Evolutionary conservation across 768 basidiomycete species (phyloP).

Genomic region (Punctularia strigosozonata): DNA sequence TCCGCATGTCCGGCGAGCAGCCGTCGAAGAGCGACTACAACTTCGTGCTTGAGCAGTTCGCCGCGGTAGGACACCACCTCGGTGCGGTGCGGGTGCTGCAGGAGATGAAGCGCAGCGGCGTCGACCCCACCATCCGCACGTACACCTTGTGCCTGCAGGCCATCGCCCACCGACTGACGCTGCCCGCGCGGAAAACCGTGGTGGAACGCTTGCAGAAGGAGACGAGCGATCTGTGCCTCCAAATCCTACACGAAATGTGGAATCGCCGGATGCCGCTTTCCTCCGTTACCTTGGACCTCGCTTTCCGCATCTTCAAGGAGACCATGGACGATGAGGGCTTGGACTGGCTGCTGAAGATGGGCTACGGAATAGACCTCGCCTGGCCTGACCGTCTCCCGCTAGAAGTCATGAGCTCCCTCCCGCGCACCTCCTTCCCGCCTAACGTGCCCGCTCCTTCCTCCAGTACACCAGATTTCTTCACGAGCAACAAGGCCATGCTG

Average conservation of each 20-base stretch:
- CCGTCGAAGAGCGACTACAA: conserved; percentile 56
- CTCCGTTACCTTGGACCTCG: conserved; percentile 52
- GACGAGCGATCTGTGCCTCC: conserved; percentile 33
- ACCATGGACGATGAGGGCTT: conserved; percentile 45
- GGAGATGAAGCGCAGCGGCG: conserved; percentile 35
- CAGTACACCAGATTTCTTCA: conserved; percentile 1
- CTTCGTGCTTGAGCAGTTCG: conserved; percentile 64
- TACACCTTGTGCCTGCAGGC: conserved; percentile 58
- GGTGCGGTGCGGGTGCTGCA: conserved; percentile 50
- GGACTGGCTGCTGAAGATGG: conserved; percentile 46
- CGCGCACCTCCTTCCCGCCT: too few species aligned
- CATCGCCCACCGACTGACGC: conserved; percentile 51
- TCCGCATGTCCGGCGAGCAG: conserved; percentile 37
- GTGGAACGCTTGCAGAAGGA: conserved; percentile 26
- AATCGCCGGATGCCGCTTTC: conserved; percentile 34
- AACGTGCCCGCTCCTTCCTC: conserved; percentile 11
- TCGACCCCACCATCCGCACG: conserved; percentile 41
- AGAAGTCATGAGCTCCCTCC: conserved; percentile 17
- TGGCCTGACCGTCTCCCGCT: conserved; percentile 61
- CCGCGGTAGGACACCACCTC: conserved; percentile 57
- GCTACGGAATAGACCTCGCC: conserved; percentile 67
- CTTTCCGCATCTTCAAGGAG: conserved; percentile 57
- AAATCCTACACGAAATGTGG: conserved; percentile 50
- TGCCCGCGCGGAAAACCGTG: conserved; percentile 35
- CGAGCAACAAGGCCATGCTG: conserved; percentile 12